Evolutionary conservation across 768 basidiomycete species (phyloP), one percentile per base, ranked within the genome.

Genomic region (Termitomyces sp.): DNA sequence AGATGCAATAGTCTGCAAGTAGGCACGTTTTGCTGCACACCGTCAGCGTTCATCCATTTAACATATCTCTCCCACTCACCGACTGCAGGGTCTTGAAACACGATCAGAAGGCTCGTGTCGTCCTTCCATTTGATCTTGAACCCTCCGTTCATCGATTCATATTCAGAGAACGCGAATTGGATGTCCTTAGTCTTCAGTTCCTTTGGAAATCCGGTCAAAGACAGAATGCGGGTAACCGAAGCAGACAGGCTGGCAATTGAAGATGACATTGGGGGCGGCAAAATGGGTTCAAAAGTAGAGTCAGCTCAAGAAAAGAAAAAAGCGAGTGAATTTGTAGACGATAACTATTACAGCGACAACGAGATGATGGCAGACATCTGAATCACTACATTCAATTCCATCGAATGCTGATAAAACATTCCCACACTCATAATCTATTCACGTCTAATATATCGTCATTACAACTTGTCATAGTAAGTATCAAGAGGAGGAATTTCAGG

Each of bases 101-200:
- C 97, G 62, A 97, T 89, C 63, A 95, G 75, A 38, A 96, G 89
- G 66, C 91, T 95, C 35, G 92, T 94, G 72, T 99, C 97, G 71
- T 99, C 95, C 63, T 85, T 82, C 97, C 97, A 99, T 70, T 99
- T 99, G 69, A 99, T 95, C 80, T 95, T 94, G 78, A 96, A 97
- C 22, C 97, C 97, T 27, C 96, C 97, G 53, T 78, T 83, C 50
- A 86, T 76, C 56, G 74, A 79, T 64, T 97, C 94, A 82, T 89
- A 98, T 42, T 94, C 93, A 47, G 86, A 77, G 70, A 98, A 97
- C 42, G 93, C 89, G 40, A 79, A 67, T 67, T 98, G 94, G 46
- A 99, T 91, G 72, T 99, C 97, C 70, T 93, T 88, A 49, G 97
- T 99, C 78, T 98, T 99, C 65, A 99, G 84, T 75, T 94, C 89